Evolutionary conservation across 345 rosid species (phyloP), one percentile per base, ranked within the genome.

Genomic region (Brassica cretica): DNA sequence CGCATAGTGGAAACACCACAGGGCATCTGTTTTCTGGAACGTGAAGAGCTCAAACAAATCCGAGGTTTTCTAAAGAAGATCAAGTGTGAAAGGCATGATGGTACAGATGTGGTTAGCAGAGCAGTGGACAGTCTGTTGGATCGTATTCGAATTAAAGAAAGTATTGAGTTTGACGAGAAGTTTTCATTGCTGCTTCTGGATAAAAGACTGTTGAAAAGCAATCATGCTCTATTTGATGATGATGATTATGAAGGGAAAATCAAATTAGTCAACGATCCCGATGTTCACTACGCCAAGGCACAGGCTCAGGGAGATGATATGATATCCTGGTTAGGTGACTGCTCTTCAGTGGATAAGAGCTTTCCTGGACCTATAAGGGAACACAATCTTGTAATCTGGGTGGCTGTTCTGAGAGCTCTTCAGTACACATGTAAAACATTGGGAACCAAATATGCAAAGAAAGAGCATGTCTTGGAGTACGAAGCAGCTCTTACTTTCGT

Each of bases 11-110:
- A 49, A n/a, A 77, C 80, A 62, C 80, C 80, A 33, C 80, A 70
- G 58, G 49, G 75, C 53, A 77, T 77, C 21, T 70, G 80, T 25
- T 77, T 77, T 70, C 32, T 77, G n/a, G 71, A 64, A 53, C 9
- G 58, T 18, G n/a, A 32, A 24, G 75, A 70, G 12, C 75, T 77
- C 64, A 25, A 1, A 63, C 58, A 63, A 15, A 53, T 77, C 58
- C 10, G 10, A n/a, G 64, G 12, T 41, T 33, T 70, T 51, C 67
- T 77, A 1, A 62, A 59, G 33, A 32, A 60, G 16, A 55, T 77
- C 32, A 59, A 68, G 62, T 44, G 63, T 32, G 46, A 25, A 64
- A 70, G 44, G 61, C 5, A 64, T 53, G 75, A 63, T 71, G 75
- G 75, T 35, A 64, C 75, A 35, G 66, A 51, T 24, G 2, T 0